Evolutionary conservation across 345 rosid species (phyloP), one percentile per base, ranked within the genome.

Genomic region (Lumnitzera littorea): DNA sequence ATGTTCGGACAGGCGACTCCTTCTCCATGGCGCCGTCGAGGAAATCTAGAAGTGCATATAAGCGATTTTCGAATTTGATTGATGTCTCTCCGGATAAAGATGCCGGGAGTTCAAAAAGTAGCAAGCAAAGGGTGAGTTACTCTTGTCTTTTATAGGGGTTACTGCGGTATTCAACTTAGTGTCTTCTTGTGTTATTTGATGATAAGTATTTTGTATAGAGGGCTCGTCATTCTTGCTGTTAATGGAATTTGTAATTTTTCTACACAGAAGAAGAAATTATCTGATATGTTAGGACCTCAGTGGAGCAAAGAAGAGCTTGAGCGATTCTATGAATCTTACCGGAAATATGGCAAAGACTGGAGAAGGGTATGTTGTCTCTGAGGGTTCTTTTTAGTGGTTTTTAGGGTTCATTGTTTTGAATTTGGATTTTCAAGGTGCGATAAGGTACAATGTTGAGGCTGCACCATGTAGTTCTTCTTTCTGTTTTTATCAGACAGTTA

Each of bases 311-410:
- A 51, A n/a, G 99, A 95, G 74, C 90, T 91, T 41, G 86, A 83
- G 71, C 82, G 81, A 51, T 95, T 95, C 78, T 95, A 95, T 72
- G 90, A 82, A 62, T 89, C 91, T 48, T 95, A 86, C 63, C 74
- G 97, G 11, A 84, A 74, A 60, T 77, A 95, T 57, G 99, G 97
- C 31, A 80, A 82, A 53, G 95, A 91, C 46, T 95, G 99, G 99
- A 86, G 73, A 74, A 91, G 80, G 92, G 99, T 91, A 25, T 43
- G 16, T 14, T 61, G 24, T 58, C 29, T 20, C 50, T 50, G 54
- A 31, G 11, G 15, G 16, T 54, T 46, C 13, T 24, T 9, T 9
- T 50, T 53, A 10, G 31, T 17, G 5, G 15, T 29, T 61, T 5
- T 36, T 9, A 36, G 9, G 43, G 9, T 5, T 9, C 15, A 3